These are phyloP conservation scores for Silene vulgaris DNA, from an alignment of 179 eudicot genomes.

Conservation along the genomic window DNA sequence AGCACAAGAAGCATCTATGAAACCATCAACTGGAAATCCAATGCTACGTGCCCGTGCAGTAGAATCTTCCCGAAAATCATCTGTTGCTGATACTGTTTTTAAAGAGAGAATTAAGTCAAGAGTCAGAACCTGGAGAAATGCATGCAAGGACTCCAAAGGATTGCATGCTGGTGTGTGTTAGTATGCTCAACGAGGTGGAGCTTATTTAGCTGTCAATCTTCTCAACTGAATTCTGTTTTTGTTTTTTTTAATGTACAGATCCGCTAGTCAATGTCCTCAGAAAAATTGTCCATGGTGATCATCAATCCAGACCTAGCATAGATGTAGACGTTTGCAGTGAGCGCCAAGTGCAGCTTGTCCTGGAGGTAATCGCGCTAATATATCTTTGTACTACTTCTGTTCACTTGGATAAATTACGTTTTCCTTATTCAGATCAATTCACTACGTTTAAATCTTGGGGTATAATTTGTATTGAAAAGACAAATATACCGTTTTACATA, in stretches of 20 bases:
- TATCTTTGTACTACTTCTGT: background rate
- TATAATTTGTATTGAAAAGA: background rate
- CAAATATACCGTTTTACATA: background rate
- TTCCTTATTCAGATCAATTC: background rate
- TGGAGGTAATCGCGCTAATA: slow-evolving; percentile 43
- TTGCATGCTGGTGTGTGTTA: slow-evolving; percentile 48
- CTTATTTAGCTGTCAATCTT: slow-evolving; percentile 21
- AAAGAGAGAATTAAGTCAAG: slow-evolving; percentile 63
- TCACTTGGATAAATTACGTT: background rate
- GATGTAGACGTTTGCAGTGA: slow-evolving; percentile 85
- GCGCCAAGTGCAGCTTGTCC: slow-evolving; percentile 77
- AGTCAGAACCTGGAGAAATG: slow-evolving; percentile 58
- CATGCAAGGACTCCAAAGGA: slow-evolving; percentile 42
- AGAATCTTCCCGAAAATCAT: slow-evolving; percentile 37
- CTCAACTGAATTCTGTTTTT: slow-evolving; percentile 17
- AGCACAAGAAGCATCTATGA: slow-evolving; percentile 68
- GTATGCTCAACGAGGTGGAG: slow-evolving; percentile 11
- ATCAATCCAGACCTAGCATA: slow-evolving; percentile 79
- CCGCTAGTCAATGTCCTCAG: slow-evolving; percentile 60
- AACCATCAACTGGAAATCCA: slow-evolving; percentile 38
- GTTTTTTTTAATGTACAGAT: slow-evolving; percentile 43
- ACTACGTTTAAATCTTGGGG: background rate
- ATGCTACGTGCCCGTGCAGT: slow-evolving; percentile 30
- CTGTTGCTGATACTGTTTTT: slow-evolving; percentile 76
- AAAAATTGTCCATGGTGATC: slow-evolving; percentile 59